Base-by-base conservation (phyloP, 306 rosid species). In the Datisca glomerata region DNA sequence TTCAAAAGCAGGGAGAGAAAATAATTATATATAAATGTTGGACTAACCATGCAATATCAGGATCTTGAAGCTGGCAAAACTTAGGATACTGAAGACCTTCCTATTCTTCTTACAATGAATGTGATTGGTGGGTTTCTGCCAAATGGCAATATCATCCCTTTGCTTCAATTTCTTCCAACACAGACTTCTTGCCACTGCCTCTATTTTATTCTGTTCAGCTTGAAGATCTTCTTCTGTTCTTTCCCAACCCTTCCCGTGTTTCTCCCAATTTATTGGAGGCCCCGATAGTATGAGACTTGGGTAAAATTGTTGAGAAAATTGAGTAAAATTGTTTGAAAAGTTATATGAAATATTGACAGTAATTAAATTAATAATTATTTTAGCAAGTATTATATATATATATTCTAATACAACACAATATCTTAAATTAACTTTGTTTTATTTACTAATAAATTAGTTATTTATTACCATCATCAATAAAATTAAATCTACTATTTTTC, bases 101-200 rank as follows among this genome's bases (percentile, higher is more conserved):
- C 75, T 24, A 41, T 45, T 80, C 48, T 53, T 45, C 41, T 57
- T 59, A 61, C 98, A 91, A 56, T 91, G 93, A 4, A 59, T 18
- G 46, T 91, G 98, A 53, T 91, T 84, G 6, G 92, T 68, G 3
- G 96, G 86, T 47, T 91, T 91, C 63, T 75, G 86, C 98, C 98
- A 91, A 54, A 91, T 67, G 4, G 98, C 96, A 62, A 91, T 57
- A n/a, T 91, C 95, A 28, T 42, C 59, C 46, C 55, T 77, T 44
- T 91, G 86, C 24, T 50, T 65, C 57, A 91, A 11, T 57, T 84
- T 84, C 55, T 78, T 91, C 98, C 98, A 91, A 68, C 98, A 91
- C 3, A 91, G 50, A 32, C 93, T 70, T 48, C 41, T 80, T 3
- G 96, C 94, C 2, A 84, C 86, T 8, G 46, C 58, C 72, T 91